These are phyloP conservation scores for Fusarium sp. DNA, from an alignment of 2,329 filamentous ascomycete genomes.

Conservation along the genomic window DNA sequence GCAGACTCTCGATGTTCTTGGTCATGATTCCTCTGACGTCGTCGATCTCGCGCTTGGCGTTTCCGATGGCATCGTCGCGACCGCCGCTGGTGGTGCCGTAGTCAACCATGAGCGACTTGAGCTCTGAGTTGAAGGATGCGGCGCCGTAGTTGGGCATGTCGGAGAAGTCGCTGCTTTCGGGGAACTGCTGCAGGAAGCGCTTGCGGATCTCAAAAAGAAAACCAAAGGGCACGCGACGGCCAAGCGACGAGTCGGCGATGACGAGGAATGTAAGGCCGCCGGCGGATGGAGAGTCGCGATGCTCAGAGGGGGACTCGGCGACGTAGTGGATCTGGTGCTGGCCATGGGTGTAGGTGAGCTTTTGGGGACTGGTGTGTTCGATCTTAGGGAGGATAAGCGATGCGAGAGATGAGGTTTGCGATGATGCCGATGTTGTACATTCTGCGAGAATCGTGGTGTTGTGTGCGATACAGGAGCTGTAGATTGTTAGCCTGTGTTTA, in stretches of 20 bases:
- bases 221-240: slow-evolving; percentile 90
- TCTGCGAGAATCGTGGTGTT: slow-evolving; percentile 93
- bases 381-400: slow-evolving; percentile 97
- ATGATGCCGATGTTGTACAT: slow-evolving; percentile 87
- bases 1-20: slow-evolving; percentile 89
- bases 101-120: slow-evolving; percentile 83
- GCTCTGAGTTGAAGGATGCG: slow-evolving; percentile 84
- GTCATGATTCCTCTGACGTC: slow-evolving; percentile 95
- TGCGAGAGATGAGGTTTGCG: slow-evolving; percentile 86
- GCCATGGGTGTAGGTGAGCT: slow-evolving; percentile 94
- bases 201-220: slow-evolving; percentile 92
- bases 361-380: slow-evolving; percentile 81
- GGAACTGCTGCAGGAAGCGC: slow-evolving; percentile 82
- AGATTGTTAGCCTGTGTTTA: slow-evolving; percentile 13
- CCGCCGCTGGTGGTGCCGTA: slow-evolving; percentile 84
- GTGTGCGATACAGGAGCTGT: slow-evolving; percentile 92
- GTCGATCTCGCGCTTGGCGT: slow-evolving; percentile 90
- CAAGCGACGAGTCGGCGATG: slow-evolving; percentile 83
- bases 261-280: slow-evolving; percentile 93
- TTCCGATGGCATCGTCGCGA: slow-evolving; percentile 83
- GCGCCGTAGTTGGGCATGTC: slow-evolving; percentile 90
- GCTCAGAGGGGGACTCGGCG: slow-evolving; percentile 80
- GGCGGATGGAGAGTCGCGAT: slow-evolving; percentile 70
- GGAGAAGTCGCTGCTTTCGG: slow-evolving; percentile 76
- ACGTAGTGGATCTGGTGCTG: slow-evolving; percentile 96